Conservation (phyloP, 2,329 filamentous ascomycete species). For the Fusarium proliferatum region DNA sequence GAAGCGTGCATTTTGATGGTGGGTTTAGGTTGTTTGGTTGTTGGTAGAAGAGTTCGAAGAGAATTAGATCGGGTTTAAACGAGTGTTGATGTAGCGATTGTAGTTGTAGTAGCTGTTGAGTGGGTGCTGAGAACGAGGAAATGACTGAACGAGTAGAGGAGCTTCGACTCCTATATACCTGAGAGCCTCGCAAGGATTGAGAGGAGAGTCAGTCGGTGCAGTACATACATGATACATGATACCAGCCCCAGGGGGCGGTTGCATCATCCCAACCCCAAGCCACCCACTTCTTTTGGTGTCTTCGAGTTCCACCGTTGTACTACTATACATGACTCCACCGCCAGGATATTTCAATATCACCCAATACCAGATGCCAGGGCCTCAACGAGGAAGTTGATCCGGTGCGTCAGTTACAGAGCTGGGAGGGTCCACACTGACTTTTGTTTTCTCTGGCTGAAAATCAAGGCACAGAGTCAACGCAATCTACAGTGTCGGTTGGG, state of each 20-base stretch:
- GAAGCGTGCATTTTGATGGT: constrained; percentile 43
- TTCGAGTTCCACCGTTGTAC: constrained; percentile 11
- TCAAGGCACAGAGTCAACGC: constrained; percentile 25
- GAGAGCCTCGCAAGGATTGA: constrained; percentile 25
- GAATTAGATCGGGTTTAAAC: constrained; percentile 26
- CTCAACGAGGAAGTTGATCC: constrained; percentile 38
- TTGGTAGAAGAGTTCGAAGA: constrained; percentile 14
- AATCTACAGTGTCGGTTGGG: constrained; percentile 25
- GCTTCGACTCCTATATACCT: constrained; percentile 36
- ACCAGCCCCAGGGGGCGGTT: constrained; percentile 39
- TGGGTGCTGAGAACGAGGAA: constrained; percentile 19
- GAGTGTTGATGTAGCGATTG: constrained; percentile 37
- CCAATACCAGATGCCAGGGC: constrained; percentile 25
- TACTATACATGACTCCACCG: constrained; percentile 11
- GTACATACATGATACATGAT: constrained; percentile 23
- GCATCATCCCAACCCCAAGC: constrained; percentile 39
- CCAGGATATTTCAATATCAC: constrained; percentile 27
- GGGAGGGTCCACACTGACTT: constrained; percentile 7
- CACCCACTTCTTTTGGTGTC: constrained; percentile 26
- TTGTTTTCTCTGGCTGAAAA: constrained; percentile 5
- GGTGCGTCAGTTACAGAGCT: constrained; percentile 35
- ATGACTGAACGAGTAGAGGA: constrained; percentile 18
- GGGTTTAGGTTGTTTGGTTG: constrained; percentile 13
- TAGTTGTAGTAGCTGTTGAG: constrained; percentile 8
- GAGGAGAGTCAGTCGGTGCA: constrained; percentile 6